Conservation (phyloP, 108 stramenopile species). For the Fistulifera solaris region DNA sequence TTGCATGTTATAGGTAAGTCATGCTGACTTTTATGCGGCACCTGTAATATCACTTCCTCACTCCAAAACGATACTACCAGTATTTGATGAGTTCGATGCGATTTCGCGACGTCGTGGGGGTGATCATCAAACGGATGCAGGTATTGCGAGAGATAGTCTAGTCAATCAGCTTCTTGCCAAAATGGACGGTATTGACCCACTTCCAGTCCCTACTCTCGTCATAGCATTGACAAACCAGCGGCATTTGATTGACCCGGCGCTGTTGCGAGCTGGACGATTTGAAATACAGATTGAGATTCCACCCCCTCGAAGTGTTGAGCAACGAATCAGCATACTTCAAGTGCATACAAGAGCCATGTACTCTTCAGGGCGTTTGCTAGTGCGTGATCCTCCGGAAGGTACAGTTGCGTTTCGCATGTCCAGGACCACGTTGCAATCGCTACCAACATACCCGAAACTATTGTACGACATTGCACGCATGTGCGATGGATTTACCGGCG, state of each 20-base stretch:
- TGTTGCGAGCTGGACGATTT: conserved; percentile 76
- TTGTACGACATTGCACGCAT: conserved; percentile 44
- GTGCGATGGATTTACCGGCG: conserved; percentile 76
- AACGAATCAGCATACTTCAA: conserved; percentile 63
- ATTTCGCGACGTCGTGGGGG: conserved; percentile 61
- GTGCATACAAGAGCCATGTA: conserved; percentile 72
- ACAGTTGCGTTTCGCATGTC: conserved; percentile 27
- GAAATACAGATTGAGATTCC: conserved; percentile 85
- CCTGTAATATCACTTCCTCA: too few relatives aligned
- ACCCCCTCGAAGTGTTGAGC: conserved; percentile 55
- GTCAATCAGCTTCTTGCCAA: conserved; percentile 91
- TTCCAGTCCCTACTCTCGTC: conserved; percentile 80
- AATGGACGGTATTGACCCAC: conserved; percentile 89
- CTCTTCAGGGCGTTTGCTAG: conserved; percentile 61
- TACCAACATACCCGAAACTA: conserved; percentile 48
- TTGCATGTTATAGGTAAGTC: conserved; percentile 27
- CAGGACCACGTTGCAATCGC: background rate
- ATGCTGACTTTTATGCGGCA: too few relatives aligned
- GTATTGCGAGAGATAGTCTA: conserved; percentile 85
- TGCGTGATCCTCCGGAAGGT: conserved; percentile 52
- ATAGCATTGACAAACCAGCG: conserved; percentile 91
- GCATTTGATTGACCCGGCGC: conserved; percentile 76
- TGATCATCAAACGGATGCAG: conserved; percentile 83
- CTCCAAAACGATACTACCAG: background rate
- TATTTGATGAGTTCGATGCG: conserved; percentile 95